Evolutionary conservation across 768 basidiomycete genomes (phyloP).

Genomic region (Boletellus sp.): DNA sequence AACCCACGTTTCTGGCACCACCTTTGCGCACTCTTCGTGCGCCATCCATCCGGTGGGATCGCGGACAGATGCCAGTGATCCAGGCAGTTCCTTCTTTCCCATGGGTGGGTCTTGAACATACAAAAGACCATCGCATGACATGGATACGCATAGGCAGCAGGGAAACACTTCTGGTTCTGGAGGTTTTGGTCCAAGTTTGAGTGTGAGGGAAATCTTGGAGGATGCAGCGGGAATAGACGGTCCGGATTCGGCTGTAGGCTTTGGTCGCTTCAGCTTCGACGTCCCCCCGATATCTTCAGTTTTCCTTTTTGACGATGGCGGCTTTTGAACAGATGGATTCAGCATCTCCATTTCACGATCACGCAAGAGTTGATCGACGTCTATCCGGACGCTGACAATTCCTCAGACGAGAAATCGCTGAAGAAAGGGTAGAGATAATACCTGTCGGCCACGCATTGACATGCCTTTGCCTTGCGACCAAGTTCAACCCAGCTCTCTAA

Average conservation of each 20-base stretch:
- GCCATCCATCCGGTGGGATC: constrained; percentile 57
- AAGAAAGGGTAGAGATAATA: constrained; percentile 24
- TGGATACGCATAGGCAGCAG: constrained; percentile 66
- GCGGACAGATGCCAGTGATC: constrained; percentile 26
- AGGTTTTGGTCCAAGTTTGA: constrained; percentile 66
- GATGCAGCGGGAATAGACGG: constrained; percentile 9
- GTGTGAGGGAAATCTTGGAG: constrained; percentile 50
- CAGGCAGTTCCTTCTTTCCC: constrained; percentile 49
- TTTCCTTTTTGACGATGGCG: constrained; percentile 39
- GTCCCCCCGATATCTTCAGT: constrained; percentile 27
- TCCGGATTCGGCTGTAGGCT: constrained; percentile 6
- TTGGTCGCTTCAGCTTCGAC: constrained; percentile 27
- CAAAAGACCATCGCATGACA: constrained; percentile 50
- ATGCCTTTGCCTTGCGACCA: constrained; percentile 75
- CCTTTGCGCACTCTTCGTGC: constrained; percentile 73
- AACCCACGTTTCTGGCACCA: constrained; percentile 91
- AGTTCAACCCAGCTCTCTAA: constrained; percentile 91
- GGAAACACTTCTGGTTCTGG: constrained; percentile 54
- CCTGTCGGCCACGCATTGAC: constrained; percentile 75
- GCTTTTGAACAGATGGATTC: constrained; percentile 3
- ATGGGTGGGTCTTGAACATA: constrained; percentile 66
- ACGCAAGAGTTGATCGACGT: constrained; percentile 80
- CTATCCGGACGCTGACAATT: constrained; percentile 75
- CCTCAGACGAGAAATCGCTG: constrained; percentile 4
- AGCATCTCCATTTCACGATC: constrained; percentile 55